A percentile compares a stretch with the other conserved stretches of the same genome.
These are phyloP conservation scores for Cyberlindnera maclurae DNA, from an alignment of 805 yeast species.

Conservation along the genomic window DNA sequence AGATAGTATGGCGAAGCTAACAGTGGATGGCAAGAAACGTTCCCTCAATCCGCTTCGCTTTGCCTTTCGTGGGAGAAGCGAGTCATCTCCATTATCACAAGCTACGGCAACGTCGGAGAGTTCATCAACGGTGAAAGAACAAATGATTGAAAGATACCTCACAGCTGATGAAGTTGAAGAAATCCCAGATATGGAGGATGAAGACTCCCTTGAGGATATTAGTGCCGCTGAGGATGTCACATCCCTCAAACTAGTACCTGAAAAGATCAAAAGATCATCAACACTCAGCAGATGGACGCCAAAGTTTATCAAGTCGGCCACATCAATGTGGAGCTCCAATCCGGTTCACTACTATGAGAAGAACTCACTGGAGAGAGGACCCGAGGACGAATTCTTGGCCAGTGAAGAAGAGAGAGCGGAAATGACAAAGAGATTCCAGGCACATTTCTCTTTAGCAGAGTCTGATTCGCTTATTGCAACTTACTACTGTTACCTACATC, in stretches of 20 bases:
- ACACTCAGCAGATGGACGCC: constrained; percentile 17
- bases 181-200: constrained; percentile 8
- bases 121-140: constrained; percentile 4
- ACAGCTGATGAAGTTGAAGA: constrained; percentile 13
- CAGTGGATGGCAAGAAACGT: constrained; percentile 2
- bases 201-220: constrained; percentile 1
- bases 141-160: constrained; percentile 16
- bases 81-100: constrained; percentile 1
- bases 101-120: background rate
- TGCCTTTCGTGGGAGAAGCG: constrained; percentile 1
- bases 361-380: constrained; percentile 29
- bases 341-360: constrained; percentile 53
- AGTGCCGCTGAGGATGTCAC: background rate
- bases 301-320: constrained; percentile 18
- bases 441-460: constrained; percentile 57
- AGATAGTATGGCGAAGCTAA: constrained; percentile 5
- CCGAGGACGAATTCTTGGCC: constrained; percentile 37
- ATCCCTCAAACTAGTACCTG: background rate
- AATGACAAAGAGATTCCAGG: constrained; percentile 52
- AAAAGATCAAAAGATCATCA: background rate
- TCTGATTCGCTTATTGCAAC: constrained; percentile 51
- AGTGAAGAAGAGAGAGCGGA: constrained; percentile 35
- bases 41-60: constrained; percentile 2
- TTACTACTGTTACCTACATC: constrained; percentile 61
- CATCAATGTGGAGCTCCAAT: constrained; percentile 48